Evolutionary conservation across 148 eudicot genomes (phyloP).

Genomic region (Rhododendron mucronatum): DNA sequence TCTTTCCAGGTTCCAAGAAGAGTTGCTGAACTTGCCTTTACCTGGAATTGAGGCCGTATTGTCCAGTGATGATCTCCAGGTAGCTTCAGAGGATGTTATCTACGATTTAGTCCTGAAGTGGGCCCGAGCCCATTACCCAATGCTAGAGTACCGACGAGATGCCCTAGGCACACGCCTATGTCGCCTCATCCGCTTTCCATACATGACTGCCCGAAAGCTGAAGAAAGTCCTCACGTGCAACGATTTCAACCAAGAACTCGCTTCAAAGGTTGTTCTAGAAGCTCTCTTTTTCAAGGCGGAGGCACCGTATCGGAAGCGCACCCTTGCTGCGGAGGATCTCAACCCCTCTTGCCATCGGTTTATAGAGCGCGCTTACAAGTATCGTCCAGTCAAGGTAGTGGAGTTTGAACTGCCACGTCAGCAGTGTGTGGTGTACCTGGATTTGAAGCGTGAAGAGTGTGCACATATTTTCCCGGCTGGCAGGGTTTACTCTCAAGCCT

Average conservation of each 20-base stretch:
- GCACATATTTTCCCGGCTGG: constrained; percentile 42
- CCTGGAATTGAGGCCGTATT: constrained; percentile 66
- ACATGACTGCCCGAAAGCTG: constrained; percentile 60
- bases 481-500: constrained; percentile 62
- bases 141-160: constrained; percentile 49
- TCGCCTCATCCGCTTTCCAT: constrained; percentile 60
- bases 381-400: constrained; percentile 50
- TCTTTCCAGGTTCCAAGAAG: constrained; percentile 51
- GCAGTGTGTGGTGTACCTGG: constrained; percentile 68
- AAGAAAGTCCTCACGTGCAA: constrained; percentile 52
- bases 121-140: constrained; percentile 55
- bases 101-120: constrained; percentile 67
- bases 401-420: constrained; percentile 51
- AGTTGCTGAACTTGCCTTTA: constrained; percentile 57
- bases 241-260: constrained; percentile 44
- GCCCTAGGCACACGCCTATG: constrained; percentile 40
- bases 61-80: constrained; percentile 62
- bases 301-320: constrained; percentile 54
- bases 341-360: constrained; percentile 28
- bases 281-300: constrained; percentile 74
- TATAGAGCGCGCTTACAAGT: constrained; percentile 56
- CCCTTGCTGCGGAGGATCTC: constrained; percentile 31
- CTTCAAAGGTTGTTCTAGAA: constrained; percentile 46
- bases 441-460: constrained; percentile 58
- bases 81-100: constrained; percentile 72